These are phyloP conservation scores for Aspergillus ibericus DNA, from an alignment of 2,329 filamentous ascomycete genomes.

Conservation along the genomic window DNA sequence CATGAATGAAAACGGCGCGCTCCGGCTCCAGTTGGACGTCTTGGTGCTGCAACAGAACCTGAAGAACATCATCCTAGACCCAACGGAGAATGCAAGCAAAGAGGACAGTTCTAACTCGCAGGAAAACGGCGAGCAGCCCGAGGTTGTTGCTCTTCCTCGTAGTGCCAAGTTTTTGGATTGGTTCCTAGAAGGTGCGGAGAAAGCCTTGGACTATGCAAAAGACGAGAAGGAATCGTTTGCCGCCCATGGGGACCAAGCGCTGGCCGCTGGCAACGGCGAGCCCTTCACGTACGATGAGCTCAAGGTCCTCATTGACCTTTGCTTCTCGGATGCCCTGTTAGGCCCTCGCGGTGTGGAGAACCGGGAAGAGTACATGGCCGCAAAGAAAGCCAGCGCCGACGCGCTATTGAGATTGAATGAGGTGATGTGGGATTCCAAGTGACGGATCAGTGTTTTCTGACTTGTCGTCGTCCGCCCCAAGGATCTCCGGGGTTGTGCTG, in stretches of 20 bases:
- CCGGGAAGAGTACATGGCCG: slow-evolving; percentile 48
- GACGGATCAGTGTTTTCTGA: neutral
- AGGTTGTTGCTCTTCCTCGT: slow-evolving; percentile 43
- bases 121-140: slow-evolving; percentile 22
- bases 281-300: slow-evolving; percentile 49
- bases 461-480: neutral
- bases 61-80: slow-evolving; percentile 72
- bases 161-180: slow-evolving; percentile 50
- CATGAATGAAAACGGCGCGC: slow-evolving; percentile 81
- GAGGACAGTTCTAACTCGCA: slow-evolving; percentile 2
- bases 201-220: slow-evolving; percentile 45
- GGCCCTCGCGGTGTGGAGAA: slow-evolving; percentile 44
- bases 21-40: slow-evolving; percentile 90
- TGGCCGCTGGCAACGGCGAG: slow-evolving; percentile 41
- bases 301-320: slow-evolving; percentile 46
- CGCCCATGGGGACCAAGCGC: slow-evolving; percentile 33
- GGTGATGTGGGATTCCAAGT: slow-evolving; percentile 49
- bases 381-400: slow-evolving; percentile 48
- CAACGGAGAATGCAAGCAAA: slow-evolving; percentile 16
- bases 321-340: slow-evolving; percentile 46
- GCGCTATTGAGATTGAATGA: slow-evolving; percentile 47
- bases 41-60: slow-evolving; percentile 94
- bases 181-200: slow-evolving; percentile 49
- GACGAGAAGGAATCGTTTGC: slow-evolving; percentile 45
- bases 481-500: neutral